Percentiles rank a stretch among this genome's conserved stretches.
phyloP scores from a whole-genome alignment of 306 rosid species.

The Trifolium fragiferum region DNA sequence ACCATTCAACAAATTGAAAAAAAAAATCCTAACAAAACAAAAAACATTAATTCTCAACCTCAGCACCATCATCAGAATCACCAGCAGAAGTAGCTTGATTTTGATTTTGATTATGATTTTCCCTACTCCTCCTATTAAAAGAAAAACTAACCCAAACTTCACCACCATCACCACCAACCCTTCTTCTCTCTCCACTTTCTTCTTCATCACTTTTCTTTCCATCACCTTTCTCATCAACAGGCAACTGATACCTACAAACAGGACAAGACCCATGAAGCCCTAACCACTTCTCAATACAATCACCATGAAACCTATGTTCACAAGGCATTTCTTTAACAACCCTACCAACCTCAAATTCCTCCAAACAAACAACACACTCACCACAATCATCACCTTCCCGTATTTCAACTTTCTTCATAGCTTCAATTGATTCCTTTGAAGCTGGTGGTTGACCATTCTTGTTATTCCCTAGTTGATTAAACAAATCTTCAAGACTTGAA shows the following conservation, averaged over 20 bases:
- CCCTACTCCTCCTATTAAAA: constrained; percentile 44
- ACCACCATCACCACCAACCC: constrained; percentile 41
- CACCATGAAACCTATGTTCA: constrained; percentile 66
- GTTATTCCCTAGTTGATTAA: constrained; percentile 41
- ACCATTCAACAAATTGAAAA: not conserved
- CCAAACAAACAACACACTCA: constrained; percentile 84
- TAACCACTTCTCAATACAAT: constrained; percentile 82
- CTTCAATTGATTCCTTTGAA: constrained; percentile 69
- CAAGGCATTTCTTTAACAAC: constrained; percentile 76
- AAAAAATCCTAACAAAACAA: not conserved
- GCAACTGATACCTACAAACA: constrained; percentile 79
- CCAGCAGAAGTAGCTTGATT: constrained; percentile 16
- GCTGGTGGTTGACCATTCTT: constrained; percentile 79
- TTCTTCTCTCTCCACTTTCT: constrained; percentile 43
- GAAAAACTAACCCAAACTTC: constrained; percentile 74
- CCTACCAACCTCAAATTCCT: constrained; percentile 60
- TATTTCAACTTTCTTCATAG: constrained; percentile 55
- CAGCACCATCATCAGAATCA: constrained; percentile 40
- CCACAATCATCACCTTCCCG: constrained; percentile 41
- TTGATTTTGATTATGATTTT: constrained; percentile 38
- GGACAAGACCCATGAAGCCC: constrained; percentile 83
- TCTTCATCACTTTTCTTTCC: constrained; percentile 52
- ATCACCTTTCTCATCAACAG: constrained; percentile 58
- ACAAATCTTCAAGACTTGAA: constrained; percentile 56
- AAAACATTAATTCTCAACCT: constrained; percentile 37